These are phyloP conservation scores for Trypanosoma conorhini DNA, from an alignment of 208 protist genomes.

Conservation along the genomic window DNA sequence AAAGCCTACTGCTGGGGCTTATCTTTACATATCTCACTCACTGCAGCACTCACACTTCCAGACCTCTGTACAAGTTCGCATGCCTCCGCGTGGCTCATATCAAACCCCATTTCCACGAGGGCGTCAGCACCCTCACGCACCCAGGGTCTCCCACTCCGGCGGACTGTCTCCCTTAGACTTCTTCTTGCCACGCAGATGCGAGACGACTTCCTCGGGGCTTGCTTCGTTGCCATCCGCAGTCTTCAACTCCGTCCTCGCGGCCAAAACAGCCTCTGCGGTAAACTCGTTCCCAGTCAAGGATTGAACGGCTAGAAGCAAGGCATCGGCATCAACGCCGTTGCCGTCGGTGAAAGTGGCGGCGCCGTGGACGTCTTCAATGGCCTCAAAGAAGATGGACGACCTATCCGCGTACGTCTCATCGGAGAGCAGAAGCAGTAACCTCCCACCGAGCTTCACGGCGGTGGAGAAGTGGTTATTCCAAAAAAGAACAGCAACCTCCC, in stretches of 20 bases:
- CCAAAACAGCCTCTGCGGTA: slow-evolving; percentile 24
- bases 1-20: too few relatives aligned
- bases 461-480: slow-evolving; percentile 65
- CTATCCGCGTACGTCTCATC: slow-evolving; percentile 48
- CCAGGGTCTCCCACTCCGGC: slow-evolving; percentile 9
- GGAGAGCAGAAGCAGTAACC: slow-evolving; percentile 37
- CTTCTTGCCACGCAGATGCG: slow-evolving; percentile 6
- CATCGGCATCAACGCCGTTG: slow-evolving; percentile 35
- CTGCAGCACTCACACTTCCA: slow-evolving; percentile 24
- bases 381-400: slow-evolving; percentile 40
- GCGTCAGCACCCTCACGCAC: slow-evolving; percentile 14
- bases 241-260: slow-evolving; percentile 11
- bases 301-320: slow-evolving; percentile 29
- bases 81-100: slow-evolving; percentile 13
- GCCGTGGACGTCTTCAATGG: slow-evolving; percentile 31
- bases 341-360: slow-evolving; percentile 39
- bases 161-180: slow-evolving; percentile 5
- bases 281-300: slow-evolving; percentile 38
- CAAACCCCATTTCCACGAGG: slow-evolving; percentile 29
- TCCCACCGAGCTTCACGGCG: slow-evolving; percentile 32
- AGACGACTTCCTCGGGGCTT: slow-evolving; percentile 22
- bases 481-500: slow-evolving; percentile 51
- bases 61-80: slow-evolving; percentile 20
- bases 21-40: slow-evolving; percentile 19
- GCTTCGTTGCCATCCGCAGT: slow-evolving; percentile 4